Evolutionary conservation across 2,329 filamentous ascomycete species (phyloP).

Genomic region (Huntiella omanensis): DNA sequence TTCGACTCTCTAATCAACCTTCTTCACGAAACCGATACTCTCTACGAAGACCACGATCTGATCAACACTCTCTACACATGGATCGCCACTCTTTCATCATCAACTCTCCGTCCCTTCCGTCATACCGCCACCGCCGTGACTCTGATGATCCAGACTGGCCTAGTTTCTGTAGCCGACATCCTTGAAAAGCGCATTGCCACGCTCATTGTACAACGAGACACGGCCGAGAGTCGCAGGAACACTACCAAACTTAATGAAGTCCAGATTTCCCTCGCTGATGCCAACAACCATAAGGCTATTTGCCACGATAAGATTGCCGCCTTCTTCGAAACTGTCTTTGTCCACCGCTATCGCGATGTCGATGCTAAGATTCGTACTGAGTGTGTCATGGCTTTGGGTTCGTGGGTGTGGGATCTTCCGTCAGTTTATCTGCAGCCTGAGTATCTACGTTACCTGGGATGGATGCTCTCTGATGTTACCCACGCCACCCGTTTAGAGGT

Average conservation of each 20-base stretch:
- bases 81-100: slow-evolving; percentile 81
- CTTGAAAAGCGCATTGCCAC: slow-evolving; percentile 56
- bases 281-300: slow-evolving; percentile 47
- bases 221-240: slow-evolving; percentile 54
- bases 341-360: slow-evolving; percentile 88
- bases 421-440: slow-evolving; percentile 78
- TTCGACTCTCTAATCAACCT: slow-evolving; percentile 58
- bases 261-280: slow-evolving; percentile 51
- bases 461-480: slow-evolving; percentile 75
- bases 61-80: slow-evolving; percentile 81
- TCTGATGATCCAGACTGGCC: slow-evolving; percentile 56
- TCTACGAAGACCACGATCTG: slow-evolving; percentile 60
- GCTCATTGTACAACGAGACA: slow-evolving; percentile 59
- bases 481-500: slow-evolving; percentile 66
- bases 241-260: slow-evolving; percentile 59
- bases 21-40: slow-evolving; percentile 60
- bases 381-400: slow-evolving; percentile 68
- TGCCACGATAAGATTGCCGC: slow-evolving; percentile 60
- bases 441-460: slow-evolving; percentile 85
- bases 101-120: slow-evolving; percentile 69
- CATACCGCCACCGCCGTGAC: slow-evolving; percentile 83
- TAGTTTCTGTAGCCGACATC: slow-evolving; percentile 55
- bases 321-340: slow-evolving; percentile 81
- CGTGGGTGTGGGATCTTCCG: slow-evolving; percentile 73
- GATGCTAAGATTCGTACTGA: slow-evolving; percentile 78